These are phyloP conservation scores for Opeltia flavorubescens DNA, from an alignment of 495 filamentous ascomycete species.

Conservation along the genomic window DNA sequence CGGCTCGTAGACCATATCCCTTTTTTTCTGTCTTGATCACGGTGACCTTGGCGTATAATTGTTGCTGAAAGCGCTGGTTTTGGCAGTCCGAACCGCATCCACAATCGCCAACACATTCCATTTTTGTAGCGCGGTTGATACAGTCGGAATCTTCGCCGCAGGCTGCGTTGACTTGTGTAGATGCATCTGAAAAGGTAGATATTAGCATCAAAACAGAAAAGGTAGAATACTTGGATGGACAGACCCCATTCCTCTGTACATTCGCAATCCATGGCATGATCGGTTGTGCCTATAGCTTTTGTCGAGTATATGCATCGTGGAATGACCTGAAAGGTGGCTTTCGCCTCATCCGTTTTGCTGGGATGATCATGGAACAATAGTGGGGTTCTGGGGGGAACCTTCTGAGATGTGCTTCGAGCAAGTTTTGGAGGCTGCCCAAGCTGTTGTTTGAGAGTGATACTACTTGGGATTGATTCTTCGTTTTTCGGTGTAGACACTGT, in stretches of 20 bases:
- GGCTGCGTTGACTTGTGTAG: conserved; percentile 53
- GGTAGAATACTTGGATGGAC: conserved; percentile 21
- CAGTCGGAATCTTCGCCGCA: conserved; percentile 97
- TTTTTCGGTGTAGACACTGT: conserved; percentile 23
- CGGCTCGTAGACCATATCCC: conserved; percentile 78
- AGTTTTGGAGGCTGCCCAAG: conserved; percentile 58
- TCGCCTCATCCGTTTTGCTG: conserved; percentile 63
- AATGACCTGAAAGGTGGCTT: conserved; percentile 65
- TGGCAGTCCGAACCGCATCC: conserved; percentile 78
- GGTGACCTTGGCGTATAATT: conserved; percentile 77
- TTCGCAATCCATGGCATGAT: conserved; percentile 87
- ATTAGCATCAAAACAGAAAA: conserved; percentile 6
- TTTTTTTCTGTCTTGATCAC: conserved; percentile 98
- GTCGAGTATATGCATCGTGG: conserved; percentile 73
- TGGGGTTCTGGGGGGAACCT: conserved; percentile 43
- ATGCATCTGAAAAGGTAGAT: conserved; percentile 37
- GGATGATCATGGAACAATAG: conserved; percentile 54
- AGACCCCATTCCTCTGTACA: conserved; percentile 93
- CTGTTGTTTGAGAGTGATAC: conserved; percentile 49
- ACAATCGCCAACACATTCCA: conserved; percentile 82
- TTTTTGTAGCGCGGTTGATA: conserved; percentile 95
- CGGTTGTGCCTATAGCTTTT: conserved; percentile 78
- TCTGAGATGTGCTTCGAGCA: conserved; percentile 60
- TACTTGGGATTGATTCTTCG: conserved; percentile 38
- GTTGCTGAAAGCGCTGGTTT: conserved; percentile 89